Evolutionary conservation across 2,329 filamentous ascomycete genomes (phyloP).

Genomic region (Epichloe bromicola): DNA sequence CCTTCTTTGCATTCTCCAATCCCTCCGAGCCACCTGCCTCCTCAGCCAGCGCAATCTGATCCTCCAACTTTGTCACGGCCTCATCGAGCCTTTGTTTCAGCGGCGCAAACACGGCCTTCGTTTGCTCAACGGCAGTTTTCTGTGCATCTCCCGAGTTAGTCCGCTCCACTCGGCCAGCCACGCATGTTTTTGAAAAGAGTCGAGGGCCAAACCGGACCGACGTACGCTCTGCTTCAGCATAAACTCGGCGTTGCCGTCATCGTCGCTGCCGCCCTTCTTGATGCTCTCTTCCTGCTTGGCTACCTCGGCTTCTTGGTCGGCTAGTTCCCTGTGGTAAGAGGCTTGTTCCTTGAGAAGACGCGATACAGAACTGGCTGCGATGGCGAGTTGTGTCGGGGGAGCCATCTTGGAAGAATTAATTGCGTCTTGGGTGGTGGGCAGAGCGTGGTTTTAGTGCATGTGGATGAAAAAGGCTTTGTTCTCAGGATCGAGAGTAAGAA

Average conservation of each 20-base stretch:
- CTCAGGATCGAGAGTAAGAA: too few relatives aligned
- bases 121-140: constrained; percentile 76
- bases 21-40: constrained; percentile 33
- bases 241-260: constrained; percentile 65
- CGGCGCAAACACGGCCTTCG: constrained; percentile 65
- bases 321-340: constrained; percentile 78
- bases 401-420: constrained; percentile 44
- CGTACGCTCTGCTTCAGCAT: constrained; percentile 76
- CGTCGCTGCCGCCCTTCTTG: constrained; percentile 32
- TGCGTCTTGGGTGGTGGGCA: not conserved
- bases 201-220: not conserved
- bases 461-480: too few relatives aligned
- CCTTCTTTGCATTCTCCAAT: constrained; percentile 41
- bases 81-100: constrained; percentile 59
- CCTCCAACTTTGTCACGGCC: constrained; percentile 60
- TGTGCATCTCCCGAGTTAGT: constrained; percentile 21
- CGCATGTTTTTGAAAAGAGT: not conserved
- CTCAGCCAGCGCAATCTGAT: constrained; percentile 50
- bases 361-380: constrained; percentile 65
- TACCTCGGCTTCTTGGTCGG: constrained; percentile 60
- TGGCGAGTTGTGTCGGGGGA: constrained; percentile 62
- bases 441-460: too few relatives aligned
- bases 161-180: too few relatives aligned
- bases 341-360: constrained; percentile 85
- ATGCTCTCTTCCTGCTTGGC: constrained; percentile 52